Evolutionary conservation across 257 asterid species (phyloP), one percentile per base, ranked within the genome.

Genomic region (Solanum chilense): DNA sequence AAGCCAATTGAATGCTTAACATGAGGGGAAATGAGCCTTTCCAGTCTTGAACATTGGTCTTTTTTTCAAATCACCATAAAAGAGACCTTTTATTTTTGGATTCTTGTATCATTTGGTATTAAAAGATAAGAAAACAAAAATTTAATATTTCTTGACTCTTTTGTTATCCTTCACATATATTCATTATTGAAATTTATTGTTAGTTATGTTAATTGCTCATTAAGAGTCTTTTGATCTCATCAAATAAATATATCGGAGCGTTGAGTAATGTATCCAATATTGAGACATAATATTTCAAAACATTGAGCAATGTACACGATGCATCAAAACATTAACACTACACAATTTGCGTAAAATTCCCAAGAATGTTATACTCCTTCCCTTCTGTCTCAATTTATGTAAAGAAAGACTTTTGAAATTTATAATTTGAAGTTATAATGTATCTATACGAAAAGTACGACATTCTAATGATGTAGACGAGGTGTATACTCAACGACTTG

Each of bases 21-120:
- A 89, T 85, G 77, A 75, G 89, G 94, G 88, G 75, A 90, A 87
- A 44, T 89, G 94, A 90, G 92, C 93, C 92, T 16, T 83, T 85
- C 81, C 88, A 23, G 66, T 73, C 66, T 85, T 71, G 31, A 31
- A 49, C 29, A 81, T 81, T 15, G 69, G 68, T 81, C 41, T 44
- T 78, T 60, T 60, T 78, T 80, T 27, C 18, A 49, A 15, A 29
- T 77, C 42, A 78, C 42, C 66, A 7, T 21, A 25, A 78, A 76
- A 77, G 39, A 77, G n/a, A 42, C 9, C 15, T n/a, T 25, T 25
- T 44, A 2, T 42, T 42, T 78, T 78, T 27, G 66, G 84, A 64
- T 78, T 78, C 64, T 78, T 78, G 25, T n/a, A 42, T 23, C 80
- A 84, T 85, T 68, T 44, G 82, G 14, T 8, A 64, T 11, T 35